phyloP scores from a whole-genome alignment of 2,329 filamentous ascomycete species.

The Fusarium setosum region DNA sequence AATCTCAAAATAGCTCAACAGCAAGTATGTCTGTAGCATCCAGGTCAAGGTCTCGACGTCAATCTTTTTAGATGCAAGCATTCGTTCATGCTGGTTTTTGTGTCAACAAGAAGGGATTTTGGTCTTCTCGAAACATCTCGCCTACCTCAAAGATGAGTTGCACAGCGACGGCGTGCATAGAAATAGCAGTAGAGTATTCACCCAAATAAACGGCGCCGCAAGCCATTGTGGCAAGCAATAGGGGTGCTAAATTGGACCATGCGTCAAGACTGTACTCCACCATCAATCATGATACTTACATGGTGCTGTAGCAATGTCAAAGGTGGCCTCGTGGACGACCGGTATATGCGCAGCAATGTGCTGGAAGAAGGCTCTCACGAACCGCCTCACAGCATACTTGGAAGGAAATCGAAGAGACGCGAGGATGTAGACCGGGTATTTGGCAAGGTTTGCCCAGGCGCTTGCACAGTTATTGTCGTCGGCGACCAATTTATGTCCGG shows the following conservation, averaged over 20 bases:
- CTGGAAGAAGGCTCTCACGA: constrained; percentile 5
- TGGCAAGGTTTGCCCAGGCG: constrained; percentile 3
- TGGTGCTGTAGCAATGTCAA: constrained; percentile 3
- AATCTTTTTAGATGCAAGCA: neutral
- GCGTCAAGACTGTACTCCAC: neutral
- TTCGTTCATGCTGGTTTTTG: neutral
- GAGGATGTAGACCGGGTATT: constrained; percentile 2
- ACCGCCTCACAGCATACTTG: constrained; percentile 4
- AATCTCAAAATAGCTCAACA: constrained; percentile 3
- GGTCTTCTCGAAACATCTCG: neutral
- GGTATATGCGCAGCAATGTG: constrained; percentile 6
- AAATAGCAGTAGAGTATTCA: constrained; percentile 5
- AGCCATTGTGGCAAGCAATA: constrained; percentile 1
- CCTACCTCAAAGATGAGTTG: neutral
- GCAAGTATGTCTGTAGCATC: constrained; percentile 6
- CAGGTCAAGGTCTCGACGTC: neutral
- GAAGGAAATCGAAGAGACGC: constrained; percentile 6
- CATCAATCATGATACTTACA: neutral
- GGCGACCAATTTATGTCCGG: neutral
- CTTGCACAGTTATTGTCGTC: constrained; percentile 4
- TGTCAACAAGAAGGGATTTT: neutral
- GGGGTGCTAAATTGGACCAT: neutral
- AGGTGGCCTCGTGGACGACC: neutral
- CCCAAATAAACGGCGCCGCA: constrained; percentile 3
- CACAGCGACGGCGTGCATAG: neutral